Evolutionary conservation across 371 early-diverging fungal genomes (phyloP), one percentile per base, ranked within the genome.

Genomic region (Mortierella sp.): DNA sequence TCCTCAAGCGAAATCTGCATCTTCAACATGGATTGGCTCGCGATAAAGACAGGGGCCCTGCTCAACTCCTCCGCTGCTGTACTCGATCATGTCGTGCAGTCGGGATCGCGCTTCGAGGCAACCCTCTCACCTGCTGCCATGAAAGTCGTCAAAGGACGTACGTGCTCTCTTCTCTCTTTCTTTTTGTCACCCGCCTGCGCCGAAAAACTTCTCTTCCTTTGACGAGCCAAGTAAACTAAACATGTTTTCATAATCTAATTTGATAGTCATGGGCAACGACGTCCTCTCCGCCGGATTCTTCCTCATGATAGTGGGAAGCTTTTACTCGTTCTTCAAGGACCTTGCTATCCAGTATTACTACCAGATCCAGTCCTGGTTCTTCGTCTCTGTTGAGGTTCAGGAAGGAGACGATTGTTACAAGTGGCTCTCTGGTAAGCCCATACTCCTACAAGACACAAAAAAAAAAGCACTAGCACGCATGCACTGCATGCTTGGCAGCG

Each of bases 231-330:
- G n/a, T n/a, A n/a, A n/a, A n/a, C n/a, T n/a, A n/a, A n/a, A n/a
- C 51, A n/a, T 19, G 6, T 21, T 31, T 26, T 41, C 34, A 7
- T 34, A 11, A 34, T 34, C 5, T n/a, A 23, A 11, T 12, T 26
- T 26, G 34, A 0, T 50, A 73, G 78, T 76, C 8, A 55, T 76
- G 53, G 78, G 78, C 19, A 76, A 76, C 31, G 78, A 76, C 32
- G 78, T 76, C 12, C 66, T 76, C 39, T 76, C 78, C 3, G 78
- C 78, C 0, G 78, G 78, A n/a, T 76, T 76, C 70, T 70, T 76
- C 58, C 32, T 76, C 27, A 76, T 76, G 78, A 53, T 76, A 43
- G 42, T 76, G 2, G 78, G 78, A 11, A 64, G 61, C 42, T 70
- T 70, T 17, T 76, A 76, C 43, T 54, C 78, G 19, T 76, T 70